Evolutionary conservation across 2,329 filamentous ascomycete species (phyloP), one percentile per base, ranked within the genome.

Genomic region (Paraconiothyrium sp.): DNA sequence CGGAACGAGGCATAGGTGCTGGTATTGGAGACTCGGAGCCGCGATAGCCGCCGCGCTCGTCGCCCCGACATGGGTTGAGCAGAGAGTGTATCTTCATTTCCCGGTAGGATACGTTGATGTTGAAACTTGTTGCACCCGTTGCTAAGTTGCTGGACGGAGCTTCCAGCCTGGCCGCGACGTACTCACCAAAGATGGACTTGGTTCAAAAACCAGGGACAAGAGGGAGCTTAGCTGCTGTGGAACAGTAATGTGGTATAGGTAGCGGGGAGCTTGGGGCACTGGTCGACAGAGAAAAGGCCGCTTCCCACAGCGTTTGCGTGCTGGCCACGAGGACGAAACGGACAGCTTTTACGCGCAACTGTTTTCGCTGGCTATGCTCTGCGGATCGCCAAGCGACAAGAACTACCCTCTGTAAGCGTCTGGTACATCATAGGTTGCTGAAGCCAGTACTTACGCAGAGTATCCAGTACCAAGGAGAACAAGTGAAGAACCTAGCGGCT

Each of bases 1-100:
- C 54, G 10, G 61, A 54, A 13, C 60, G 58, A 47, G 65, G 61
- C 22, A 60, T 50, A 13, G 54, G 63, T 32, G 64, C 47, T 35
- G 63, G 64, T 34, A 52, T 55, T 35, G 70, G 66, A 8, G 67
- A 64, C 41, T 62, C 59, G 4, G 65, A 65, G 41, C 47, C 64
- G 16, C 59, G 60, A 54, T 68, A 55, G 13, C 61, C 67, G 34
- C 60, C 51, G n/a, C 64, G 55, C 16, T 72, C 69, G 52, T 59
- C 52, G 51, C 64, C 62, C 64, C 35, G 11, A 24, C 69, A 61
- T 13, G 80, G 68, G 58, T 82, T 82, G 46, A 83, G 78, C 30
- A 82, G 67, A 13, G 75, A 74, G 46, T 76, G 61, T 59, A 83
- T 82, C 62, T 78, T 78, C 74, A 83, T 79, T 22, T 30, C 54